phyloP scores from a whole-genome alignment of 352 stramenopile genomes.

The Halophytophthora batemanensis region DNA sequence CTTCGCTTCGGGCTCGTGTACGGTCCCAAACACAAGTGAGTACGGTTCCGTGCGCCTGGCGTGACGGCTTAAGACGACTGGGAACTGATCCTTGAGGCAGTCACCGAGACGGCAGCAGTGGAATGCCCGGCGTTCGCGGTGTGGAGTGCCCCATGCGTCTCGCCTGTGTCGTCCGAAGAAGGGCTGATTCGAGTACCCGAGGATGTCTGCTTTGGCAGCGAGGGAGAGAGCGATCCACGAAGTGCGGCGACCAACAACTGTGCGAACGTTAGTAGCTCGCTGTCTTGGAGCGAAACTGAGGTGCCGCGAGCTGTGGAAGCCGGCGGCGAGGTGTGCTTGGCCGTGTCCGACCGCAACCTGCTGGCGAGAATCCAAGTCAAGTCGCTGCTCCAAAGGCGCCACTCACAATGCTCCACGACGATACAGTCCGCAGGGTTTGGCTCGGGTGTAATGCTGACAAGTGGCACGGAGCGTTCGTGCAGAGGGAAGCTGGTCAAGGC shows the following conservation, averaged over 20 bases:
- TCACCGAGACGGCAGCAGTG: conserved; percentile 25
- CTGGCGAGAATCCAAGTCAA: background rate
- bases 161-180: conserved; percentile 16
- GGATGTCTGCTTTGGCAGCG: conserved; percentile 21
- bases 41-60: conserved; percentile 25
- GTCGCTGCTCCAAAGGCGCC: background rate
- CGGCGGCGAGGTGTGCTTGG: conserved; percentile 11
- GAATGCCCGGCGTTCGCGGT: conserved; percentile 22
- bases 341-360: background rate
- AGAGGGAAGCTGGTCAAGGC: too few relatives aligned
- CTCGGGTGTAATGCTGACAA: too few relatives aligned
- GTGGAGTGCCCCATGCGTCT: conserved; percentile 13
- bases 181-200: conserved; percentile 24
- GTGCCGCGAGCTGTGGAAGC: conserved; percentile 14
- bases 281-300: conserved; percentile 10
- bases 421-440: too few relatives aligned
- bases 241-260: conserved; percentile 19
- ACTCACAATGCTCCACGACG: too few relatives aligned
- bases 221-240: conserved; percentile 5
- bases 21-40: conserved; percentile 26
- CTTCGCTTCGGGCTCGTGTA: conserved; percentile 30
- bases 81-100: conserved; percentile 24
- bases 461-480: too few relatives aligned
- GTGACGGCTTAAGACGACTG: conserved; percentile 25
- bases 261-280: conserved; percentile 19